phyloP scores from a whole-genome alignment of 2,329 filamentous ascomycete species.

The Trichoderma sp. region DNA sequence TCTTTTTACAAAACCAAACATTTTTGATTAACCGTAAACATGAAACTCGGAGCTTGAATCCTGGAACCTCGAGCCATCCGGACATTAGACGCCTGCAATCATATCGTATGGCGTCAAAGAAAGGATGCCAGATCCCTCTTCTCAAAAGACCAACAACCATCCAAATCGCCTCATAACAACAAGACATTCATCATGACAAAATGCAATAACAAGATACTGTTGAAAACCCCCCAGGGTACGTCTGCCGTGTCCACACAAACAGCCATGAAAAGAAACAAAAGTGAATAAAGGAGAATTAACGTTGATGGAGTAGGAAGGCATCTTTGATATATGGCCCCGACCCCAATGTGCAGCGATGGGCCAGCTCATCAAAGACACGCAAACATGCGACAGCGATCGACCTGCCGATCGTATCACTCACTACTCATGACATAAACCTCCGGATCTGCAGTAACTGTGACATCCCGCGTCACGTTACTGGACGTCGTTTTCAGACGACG shows the following conservation, averaged over 20 bases:
- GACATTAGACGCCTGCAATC: neutral
- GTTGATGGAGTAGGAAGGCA: neutral
- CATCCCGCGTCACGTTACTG: neutral
- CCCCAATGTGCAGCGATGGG: neutral
- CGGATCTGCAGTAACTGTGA: neutral
- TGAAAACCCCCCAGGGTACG: neutral
- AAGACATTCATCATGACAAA: neutral
- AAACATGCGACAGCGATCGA: neutral
- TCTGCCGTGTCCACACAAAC: neutral
- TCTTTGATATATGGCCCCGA: neutral
- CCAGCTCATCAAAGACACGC: neutral
- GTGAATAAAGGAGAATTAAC: neutral
- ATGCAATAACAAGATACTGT: neutral
- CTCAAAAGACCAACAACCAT: neutral
- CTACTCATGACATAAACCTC: conserved; percentile 5
- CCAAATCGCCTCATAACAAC: neutral
- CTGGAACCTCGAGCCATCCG: neutral
- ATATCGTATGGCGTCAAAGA: neutral
- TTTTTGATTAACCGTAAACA: neutral
- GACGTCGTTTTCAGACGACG: neutral
- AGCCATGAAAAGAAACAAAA: neutral
- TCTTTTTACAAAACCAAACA: too few species aligned
- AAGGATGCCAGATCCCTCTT: neutral
- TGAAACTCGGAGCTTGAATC: neutral
- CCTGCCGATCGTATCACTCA: neutral